A percentile compares a stretch with the other conserved stretches of the same genome.
Evolutionary conservation across 306 rosid genomes (phyloP).

Genomic region (Hippophae rhamnoides): DNA sequence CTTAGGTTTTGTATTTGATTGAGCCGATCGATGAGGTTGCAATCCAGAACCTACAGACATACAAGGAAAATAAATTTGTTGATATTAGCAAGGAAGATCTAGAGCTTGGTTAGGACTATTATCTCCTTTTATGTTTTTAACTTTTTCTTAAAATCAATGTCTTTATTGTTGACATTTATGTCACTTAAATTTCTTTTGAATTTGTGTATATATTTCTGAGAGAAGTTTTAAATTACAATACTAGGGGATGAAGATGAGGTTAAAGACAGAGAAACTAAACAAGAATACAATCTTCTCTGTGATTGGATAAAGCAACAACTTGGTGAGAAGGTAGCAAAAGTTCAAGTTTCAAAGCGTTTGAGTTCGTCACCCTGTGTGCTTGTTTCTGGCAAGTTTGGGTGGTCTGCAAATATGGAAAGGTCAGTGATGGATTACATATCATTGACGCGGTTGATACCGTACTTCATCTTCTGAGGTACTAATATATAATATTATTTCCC

Average conservation of each 20-base stretch:
- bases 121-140: neutral
- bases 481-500: conserved; percentile 7
- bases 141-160: neutral
- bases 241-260: conserved; percentile 93
- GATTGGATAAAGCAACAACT: conserved; percentile 99
- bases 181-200: neutral
- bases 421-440: conserved; percentile 16
- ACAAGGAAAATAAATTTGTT: conserved; percentile 91
- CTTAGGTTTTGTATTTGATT: conserved; percentile 79
- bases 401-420: conserved; percentile 99
- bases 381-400: conserved; percentile 97
- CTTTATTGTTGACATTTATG: neutral
- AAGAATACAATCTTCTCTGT: conserved; percentile 76
- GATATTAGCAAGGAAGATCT: conserved; percentile 98
- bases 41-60: conserved; percentile 91
- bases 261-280: conserved; percentile 74
- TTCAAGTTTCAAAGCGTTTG: conserved; percentile 87
- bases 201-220: conserved; percentile 3
- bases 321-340: conserved; percentile 91
- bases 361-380: conserved; percentile 99
- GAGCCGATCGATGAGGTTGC: conserved; percentile 98
- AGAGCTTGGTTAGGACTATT: conserved; percentile 63
- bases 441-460: neutral
- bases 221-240: conserved; percentile 8
- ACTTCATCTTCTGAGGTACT: conserved; percentile 2